phyloP scores from a whole-genome alignment of 495 filamentous ascomycete genomes.

The Penicillium fimorum region DNA sequence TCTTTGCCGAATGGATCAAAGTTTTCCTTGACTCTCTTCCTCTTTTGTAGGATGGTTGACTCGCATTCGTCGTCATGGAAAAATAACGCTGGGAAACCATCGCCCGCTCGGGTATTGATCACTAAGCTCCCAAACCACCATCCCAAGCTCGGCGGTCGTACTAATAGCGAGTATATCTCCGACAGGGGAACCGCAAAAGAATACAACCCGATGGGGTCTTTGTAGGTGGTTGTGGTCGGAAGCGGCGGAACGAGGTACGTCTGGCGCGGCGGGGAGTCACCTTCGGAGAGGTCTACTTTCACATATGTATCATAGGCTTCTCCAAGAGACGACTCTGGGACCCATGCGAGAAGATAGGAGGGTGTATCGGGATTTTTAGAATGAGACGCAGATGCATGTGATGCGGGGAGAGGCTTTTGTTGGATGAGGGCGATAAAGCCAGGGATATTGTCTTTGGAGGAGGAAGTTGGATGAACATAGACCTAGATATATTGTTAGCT shows the following conservation, averaged over 20 bases:
- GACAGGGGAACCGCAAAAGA: constrained; percentile 89
- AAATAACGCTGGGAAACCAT: constrained; percentile 92
- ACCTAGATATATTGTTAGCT: constrained; percentile 53
- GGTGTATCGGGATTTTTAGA: constrained; percentile 50
- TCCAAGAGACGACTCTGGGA: constrained; percentile 86
- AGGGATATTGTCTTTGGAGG: constrained; percentile 92
- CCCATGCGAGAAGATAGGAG: constrained; percentile 86
- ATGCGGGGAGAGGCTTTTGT: constrained; percentile 62
- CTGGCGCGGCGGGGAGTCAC: constrained; percentile 75
- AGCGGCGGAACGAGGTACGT: constrained; percentile 90
- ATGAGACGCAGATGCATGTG: constrained; percentile 46
- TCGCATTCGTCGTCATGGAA: constrained; percentile 98
- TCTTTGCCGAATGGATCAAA: constrained; percentile 89
- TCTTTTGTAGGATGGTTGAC: constrained; percentile 90
- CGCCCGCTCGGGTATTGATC: constrained; percentile 84
- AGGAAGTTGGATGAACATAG: constrained; percentile 94
- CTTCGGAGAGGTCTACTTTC: constrained; percentile 87
- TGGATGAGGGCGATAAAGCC: constrained; percentile 93
- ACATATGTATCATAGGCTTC: constrained; percentile 86
- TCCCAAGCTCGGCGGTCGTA: constrained; percentile 87
- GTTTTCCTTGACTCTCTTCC: constrained; percentile 72
- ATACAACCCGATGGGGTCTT: constrained; percentile 74
- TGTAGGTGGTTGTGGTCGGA: constrained; percentile 69
- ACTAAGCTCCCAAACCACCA: constrained; percentile 98
- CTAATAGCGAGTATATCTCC: constrained; percentile 84